A percentile compares a stretch with the other conserved stretches of the same genome.
phyloP scores from a whole-genome alignment of 2,329 filamentous ascomycete species.

The Fusarium sp. region DNA sequence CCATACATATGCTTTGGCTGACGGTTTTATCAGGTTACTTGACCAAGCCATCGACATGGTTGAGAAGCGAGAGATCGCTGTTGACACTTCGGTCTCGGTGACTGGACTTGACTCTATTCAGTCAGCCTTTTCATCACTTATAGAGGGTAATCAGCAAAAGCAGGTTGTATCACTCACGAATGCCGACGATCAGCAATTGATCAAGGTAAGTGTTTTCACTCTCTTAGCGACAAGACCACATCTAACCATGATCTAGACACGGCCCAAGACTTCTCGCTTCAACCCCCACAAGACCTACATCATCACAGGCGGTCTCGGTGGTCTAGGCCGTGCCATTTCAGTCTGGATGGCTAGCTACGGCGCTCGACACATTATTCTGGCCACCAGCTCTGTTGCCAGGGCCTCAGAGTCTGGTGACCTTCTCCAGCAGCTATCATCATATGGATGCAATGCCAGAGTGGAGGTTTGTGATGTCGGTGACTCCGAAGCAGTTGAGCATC shows the following conservation, averaged over 20 bases:
- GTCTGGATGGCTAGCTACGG: conserved; percentile 41
- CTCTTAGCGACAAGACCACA: background rate
- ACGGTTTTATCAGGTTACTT: conserved; percentile 16
- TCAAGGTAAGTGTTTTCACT: conserved; percentile 17
- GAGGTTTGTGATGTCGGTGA: conserved; percentile 37
- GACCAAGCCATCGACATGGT: conserved; percentile 15
- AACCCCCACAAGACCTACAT: conserved; percentile 34
- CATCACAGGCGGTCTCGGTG: conserved; percentile 39
- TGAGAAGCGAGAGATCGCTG: conserved; percentile 12
- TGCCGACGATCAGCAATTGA: conserved; percentile 1
- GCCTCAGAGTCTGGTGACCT: conserved; percentile 30
- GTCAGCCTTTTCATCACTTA: conserved; percentile 15
- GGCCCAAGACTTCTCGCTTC: conserved; percentile 31
- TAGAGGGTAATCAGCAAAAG: conserved; percentile 4
- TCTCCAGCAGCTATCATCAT: conserved; percentile 35
- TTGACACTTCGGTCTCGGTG: conserved; percentile 13
- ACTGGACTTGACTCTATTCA: conserved; percentile 11
- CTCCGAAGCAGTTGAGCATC: conserved; percentile 23
- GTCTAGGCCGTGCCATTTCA: conserved; percentile 35
- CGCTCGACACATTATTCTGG: conserved; percentile 33
- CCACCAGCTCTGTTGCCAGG: conserved; percentile 30
- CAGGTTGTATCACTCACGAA: conserved; percentile 25
- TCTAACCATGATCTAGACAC: conserved; percentile 20
- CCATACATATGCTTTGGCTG: background rate
- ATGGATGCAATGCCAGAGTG: conserved; percentile 36